Percentiles rank a stretch among this genome's conserved stretches.
Evolutionary conservation across 495 filamentous ascomycete genomes (phyloP).

Genomic region (Darksidea phi): DNA sequence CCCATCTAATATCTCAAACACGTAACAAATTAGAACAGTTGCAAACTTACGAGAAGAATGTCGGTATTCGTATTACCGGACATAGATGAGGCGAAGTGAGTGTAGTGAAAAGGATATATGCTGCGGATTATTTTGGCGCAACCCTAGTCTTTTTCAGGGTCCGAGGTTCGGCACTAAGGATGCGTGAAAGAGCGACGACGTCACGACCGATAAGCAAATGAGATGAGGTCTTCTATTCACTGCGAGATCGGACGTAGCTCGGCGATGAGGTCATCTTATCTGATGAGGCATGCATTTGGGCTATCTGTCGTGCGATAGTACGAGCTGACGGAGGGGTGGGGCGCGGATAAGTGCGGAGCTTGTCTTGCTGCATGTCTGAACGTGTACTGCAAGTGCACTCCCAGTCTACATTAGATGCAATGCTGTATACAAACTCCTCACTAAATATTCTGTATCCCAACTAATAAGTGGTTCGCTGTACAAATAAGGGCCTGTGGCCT

Average conservation of each 20-base stretch:
- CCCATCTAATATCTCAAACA: no score
- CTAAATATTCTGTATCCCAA: no score
- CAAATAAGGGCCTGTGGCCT: no score
- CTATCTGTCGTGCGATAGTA: not conserved
- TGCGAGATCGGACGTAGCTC: not conserved
- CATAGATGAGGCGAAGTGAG: conserved; percentile 10
- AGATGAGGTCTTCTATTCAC: not conserved
- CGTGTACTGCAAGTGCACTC: no score
- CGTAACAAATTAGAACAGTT: not conserved
- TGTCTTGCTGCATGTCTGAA: no score
- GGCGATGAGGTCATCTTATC: not conserved
- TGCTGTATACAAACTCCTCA: no score
- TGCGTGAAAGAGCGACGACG: conserved; percentile 19
- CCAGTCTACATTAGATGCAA: no score
- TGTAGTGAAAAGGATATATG: not conserved
- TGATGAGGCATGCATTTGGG: not conserved
- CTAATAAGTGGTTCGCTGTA: no score
- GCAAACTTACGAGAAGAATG: conserved; percentile 26
- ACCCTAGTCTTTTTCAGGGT: conserved; percentile 4
- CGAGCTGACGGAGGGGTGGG: no score
- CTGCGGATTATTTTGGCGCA: not conserved
- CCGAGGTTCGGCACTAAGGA: conserved; percentile 10
- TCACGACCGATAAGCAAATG: conserved; percentile 13
- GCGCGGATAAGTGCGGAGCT: no score
- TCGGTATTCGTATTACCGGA: conserved; percentile 32